These are phyloP conservation scores for Hypoxylon rubiginosum DNA, from an alignment of 2,329 filamentous ascomycete species.

Conservation along the genomic window DNA sequence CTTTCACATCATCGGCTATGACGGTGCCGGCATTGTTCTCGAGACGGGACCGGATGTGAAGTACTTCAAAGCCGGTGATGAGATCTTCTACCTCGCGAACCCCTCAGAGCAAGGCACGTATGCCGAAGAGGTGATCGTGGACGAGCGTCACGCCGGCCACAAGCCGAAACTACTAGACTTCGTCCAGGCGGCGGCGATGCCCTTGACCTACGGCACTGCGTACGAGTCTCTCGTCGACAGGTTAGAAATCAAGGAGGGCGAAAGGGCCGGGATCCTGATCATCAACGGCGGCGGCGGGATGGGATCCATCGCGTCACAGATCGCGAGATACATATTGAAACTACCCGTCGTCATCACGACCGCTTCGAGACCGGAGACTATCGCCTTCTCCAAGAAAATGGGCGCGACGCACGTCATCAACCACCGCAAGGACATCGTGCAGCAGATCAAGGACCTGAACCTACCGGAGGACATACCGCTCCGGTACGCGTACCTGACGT, in stretches of 20 bases:
- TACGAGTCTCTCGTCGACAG: slow-evolving; percentile 60
- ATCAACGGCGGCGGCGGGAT: slow-evolving; percentile 62
- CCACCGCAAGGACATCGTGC: slow-evolving; percentile 56
- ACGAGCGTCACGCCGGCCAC: slow-evolving; percentile 55
- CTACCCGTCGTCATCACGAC: slow-evolving; percentile 60
- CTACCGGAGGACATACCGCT: slow-evolving; percentile 52
- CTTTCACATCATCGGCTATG: slow-evolving; percentile 59
- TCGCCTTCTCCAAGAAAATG: slow-evolving; percentile 55
- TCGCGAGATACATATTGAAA: slow-evolving; percentile 56
- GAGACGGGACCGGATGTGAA: slow-evolving; percentile 51
- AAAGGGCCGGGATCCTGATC: slow-evolving; percentile 58
- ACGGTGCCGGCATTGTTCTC: slow-evolving; percentile 57
- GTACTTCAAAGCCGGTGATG: slow-evolving; percentile 58
- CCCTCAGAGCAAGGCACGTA: slow-evolving; percentile 58
- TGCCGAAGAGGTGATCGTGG: slow-evolving; percentile 59
- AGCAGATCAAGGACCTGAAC: slow-evolving; percentile 54
- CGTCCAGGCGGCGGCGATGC: slow-evolving; percentile 58
- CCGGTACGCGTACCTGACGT: slow-evolving; percentile 60
- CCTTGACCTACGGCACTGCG: slow-evolving; percentile 59
- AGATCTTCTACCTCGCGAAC: slow-evolving; percentile 58
- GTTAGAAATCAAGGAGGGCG: slow-evolving; percentile 47
- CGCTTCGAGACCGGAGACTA: slow-evolving; percentile 57
- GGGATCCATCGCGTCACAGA: slow-evolving; percentile 59
- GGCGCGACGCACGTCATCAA: slow-evolving; percentile 60
- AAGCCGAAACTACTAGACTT: slow-evolving; percentile 58